These are phyloP conservation scores for Sechiopsis laciniata DNA, from an alignment of 306 rosid species.

Conservation along the genomic window DNA sequence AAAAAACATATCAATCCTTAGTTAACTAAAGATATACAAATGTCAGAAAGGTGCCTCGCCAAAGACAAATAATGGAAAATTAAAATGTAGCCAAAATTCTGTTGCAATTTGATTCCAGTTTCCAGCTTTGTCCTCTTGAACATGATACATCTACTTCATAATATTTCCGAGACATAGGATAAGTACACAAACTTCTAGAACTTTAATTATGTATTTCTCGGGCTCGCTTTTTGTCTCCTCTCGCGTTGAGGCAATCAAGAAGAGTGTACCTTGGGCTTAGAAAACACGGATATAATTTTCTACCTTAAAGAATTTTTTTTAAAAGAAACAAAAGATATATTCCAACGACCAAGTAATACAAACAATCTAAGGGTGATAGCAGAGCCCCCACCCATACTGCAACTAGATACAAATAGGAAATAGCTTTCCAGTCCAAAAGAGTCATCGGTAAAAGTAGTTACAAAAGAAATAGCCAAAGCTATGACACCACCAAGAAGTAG, in stretches of 20 bases:
- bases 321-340: too few relatives aligned
- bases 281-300: neutral
- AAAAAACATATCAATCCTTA: conserved; percentile 3
- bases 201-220: neutral
- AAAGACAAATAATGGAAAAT: neutral
- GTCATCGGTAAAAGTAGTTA: too few relatives aligned
- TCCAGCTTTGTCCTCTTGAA: neutral
- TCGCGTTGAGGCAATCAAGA: too few relatives aligned
- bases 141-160: neutral
- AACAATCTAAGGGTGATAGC: too few relatives aligned
- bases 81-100: neutral
- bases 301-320: neutral
- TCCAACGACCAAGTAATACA: too few relatives aligned
- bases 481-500: too few relatives aligned
- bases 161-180: neutral
- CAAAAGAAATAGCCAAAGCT: too few relatives aligned
- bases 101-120: neutral
- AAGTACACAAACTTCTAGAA: neutral
- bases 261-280: too few relatives aligned
- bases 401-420: too few relatives aligned
- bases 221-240: too few relatives aligned
- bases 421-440: too few relatives aligned
- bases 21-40: neutral
- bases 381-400: too few relatives aligned
- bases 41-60: neutral